phyloP scores from a whole-genome alignment of 2,329 filamentous ascomycete species.

The Magnaporthiopsis rhizophila region DNA sequence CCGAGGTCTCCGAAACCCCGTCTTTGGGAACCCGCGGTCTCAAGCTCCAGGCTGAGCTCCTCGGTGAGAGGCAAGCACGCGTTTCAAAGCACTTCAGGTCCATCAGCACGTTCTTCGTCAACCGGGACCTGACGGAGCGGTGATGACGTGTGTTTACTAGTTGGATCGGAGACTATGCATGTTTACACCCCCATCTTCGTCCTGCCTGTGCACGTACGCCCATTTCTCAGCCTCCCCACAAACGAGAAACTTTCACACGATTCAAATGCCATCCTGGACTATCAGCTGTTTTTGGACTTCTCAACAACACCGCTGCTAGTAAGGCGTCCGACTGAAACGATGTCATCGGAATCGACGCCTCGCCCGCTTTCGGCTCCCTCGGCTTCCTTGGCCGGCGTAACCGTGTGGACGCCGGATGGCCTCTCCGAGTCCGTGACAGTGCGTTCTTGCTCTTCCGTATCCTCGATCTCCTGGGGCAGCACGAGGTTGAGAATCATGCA shows the following conservation, averaged over 20 bases:
- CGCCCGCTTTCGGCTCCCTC: constrained; percentile 1
- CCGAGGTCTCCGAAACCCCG: not conserved
- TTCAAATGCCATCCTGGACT: not conserved
- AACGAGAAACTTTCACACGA: not conserved
- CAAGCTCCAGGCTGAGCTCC: not conserved
- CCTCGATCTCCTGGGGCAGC: constrained; percentile 69
- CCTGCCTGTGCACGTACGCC: not conserved
- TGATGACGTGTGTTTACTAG: not conserved
- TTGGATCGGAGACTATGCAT: not conserved
- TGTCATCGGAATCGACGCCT: constrained; percentile 1
- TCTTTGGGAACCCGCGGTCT: not conserved
- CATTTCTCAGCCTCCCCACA: not conserved
- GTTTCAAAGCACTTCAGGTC: not conserved
- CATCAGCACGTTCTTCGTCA: not conserved
- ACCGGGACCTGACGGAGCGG: not conserved
- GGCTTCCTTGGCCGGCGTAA: not conserved
- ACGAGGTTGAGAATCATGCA: constrained; percentile 66
- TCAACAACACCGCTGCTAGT: not conserved
- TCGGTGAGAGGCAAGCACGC: not conserved
- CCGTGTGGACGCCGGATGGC: constrained; percentile 4
- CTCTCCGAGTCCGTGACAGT: constrained; percentile 8
- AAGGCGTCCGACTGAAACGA: not conserved
- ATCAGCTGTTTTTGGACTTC: constrained; percentile 1
- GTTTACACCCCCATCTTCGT: too few relatives aligned
- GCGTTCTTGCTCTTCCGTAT: constrained; percentile 47